phyloP scores from a whole-genome alignment of 2,329 filamentous ascomycete genomes.

The Sporothrix euskadiensis region DNA sequence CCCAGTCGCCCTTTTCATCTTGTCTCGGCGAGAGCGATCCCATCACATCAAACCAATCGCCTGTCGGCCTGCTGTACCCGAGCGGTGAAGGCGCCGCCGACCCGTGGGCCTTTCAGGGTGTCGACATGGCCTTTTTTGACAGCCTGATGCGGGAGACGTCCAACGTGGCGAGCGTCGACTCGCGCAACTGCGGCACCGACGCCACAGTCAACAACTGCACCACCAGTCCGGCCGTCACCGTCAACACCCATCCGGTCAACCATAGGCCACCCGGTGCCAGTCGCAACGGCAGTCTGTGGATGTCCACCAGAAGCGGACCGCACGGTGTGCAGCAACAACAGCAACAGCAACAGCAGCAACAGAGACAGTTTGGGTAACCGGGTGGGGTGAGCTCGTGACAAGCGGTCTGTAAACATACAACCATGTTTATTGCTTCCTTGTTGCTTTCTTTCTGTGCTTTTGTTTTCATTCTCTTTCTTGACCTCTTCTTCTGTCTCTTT shows the following conservation, averaged over 20 bases:
- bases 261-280: neutral
- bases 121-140: constrained; percentile 41
- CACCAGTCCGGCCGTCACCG: neutral
- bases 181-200: neutral
- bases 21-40: neutral
- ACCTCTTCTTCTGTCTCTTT: neutral
- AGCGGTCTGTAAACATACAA: neutral
- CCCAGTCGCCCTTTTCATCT: neutral
- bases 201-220: neutral
- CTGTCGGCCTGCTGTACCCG: neutral
- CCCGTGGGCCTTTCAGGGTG: constrained; percentile 41
- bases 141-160: constrained; percentile 32
- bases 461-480: neutral
- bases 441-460: neutral
- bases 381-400: neutral
- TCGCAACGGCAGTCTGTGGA: constrained; percentile 12
- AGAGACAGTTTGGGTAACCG: neutral
- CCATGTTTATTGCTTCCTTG: neutral
- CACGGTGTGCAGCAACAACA: neutral
- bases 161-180: neutral
- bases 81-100: constrained; percentile 29
- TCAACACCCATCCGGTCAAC: neutral
- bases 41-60: neutral
- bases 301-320: neutral
- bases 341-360: neutral